phyloP scores from a whole-genome alignment of 768 basidiomycete genomes.

The Chalciporus sphaerocephalus region DNA sequence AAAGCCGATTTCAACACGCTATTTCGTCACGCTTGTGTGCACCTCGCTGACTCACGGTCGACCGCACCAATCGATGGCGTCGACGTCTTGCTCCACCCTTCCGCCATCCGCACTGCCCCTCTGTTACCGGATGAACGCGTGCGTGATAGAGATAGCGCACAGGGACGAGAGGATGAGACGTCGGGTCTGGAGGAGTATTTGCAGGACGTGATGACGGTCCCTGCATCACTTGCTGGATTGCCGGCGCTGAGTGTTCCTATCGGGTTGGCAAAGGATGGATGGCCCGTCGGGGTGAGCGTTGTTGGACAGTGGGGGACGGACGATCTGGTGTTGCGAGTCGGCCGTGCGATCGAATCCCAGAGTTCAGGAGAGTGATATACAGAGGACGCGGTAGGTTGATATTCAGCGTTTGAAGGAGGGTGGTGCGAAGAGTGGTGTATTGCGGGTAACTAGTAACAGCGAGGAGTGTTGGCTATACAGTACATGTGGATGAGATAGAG shows the following conservation, averaged over 20 bases:
- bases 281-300: constrained; percentile 82
- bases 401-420: background rate
- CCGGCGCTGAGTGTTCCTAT: constrained; percentile 76
- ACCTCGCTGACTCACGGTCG: constrained; percentile 26
- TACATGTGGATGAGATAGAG: constrained; percentile 12
- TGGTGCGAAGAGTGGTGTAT: constrained; percentile 20
- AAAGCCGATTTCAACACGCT: constrained; percentile 68
- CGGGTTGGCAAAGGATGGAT: constrained; percentile 48
- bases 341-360: constrained; percentile 40
- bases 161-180: background rate
- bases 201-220: constrained; percentile 90
- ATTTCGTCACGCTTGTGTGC: constrained; percentile 57
- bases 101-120: constrained; percentile 84
- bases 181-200: constrained; percentile 60
- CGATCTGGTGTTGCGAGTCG: constrained; percentile 52
- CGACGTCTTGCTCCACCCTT: constrained; percentile 83
- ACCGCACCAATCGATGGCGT: constrained; percentile 37
- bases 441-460: constrained; percentile 24
- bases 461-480: constrained; percentile 15
- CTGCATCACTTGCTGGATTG: constrained; percentile 85
- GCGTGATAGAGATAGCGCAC: background rate
- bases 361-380: background rate
- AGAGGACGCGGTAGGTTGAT: background rate
- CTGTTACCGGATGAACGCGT: constrained; percentile 30
- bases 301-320: constrained; percentile 88